A percentile compares a stretch with the other conserved stretches of the same genome.
Conservation (phyloP, 2,329 filamentous ascomycete species). For the Diaporthe nobilis region DNA sequence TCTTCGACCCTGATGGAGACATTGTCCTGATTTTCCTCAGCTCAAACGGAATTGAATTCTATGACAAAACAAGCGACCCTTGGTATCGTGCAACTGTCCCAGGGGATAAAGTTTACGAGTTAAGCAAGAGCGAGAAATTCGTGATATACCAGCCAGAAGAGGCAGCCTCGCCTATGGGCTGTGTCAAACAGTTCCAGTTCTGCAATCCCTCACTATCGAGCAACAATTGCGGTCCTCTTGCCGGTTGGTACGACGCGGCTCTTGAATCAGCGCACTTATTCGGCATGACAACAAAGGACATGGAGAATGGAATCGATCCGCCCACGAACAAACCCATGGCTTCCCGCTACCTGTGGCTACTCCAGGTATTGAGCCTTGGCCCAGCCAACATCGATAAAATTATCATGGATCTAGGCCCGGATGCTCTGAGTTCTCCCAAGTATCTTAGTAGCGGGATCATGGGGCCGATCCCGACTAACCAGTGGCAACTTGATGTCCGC, state of each 20-base stretch:
- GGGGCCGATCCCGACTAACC: neutral
- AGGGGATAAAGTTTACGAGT: neutral
- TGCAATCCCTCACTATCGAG: constrained; percentile 30
- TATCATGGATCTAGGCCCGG: neutral
- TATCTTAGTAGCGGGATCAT: neutral
- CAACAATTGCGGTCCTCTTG: constrained; percentile 1
- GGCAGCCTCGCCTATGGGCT: constrained; percentile 39
- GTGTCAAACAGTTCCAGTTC: constrained; percentile 30
- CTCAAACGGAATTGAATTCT: constrained; percentile 17
- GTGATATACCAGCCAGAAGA: constrained; percentile 27
- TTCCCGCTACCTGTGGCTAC: neutral
- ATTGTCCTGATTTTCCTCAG: constrained; percentile 22
- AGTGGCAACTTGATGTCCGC: constrained; percentile 42
- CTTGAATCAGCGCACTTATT: neutral
- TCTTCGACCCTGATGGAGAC: constrained; percentile 26
- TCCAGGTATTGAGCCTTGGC: no score
- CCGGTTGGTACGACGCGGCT: neutral
- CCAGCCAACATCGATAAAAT: rapidly evolving
- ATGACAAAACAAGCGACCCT: neutral
- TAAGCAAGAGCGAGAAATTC: no score
- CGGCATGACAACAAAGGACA: neutral
- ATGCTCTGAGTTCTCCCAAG: neutral
- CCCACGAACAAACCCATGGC: neutral
- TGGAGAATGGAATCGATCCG: rapidly evolving
- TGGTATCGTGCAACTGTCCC: constrained; percentile 36